These are phyloP conservation scores for Parathielavia appendiculata DNA, from an alignment of 495 filamentous ascomycete species.

Conservation along the genomic window DNA sequence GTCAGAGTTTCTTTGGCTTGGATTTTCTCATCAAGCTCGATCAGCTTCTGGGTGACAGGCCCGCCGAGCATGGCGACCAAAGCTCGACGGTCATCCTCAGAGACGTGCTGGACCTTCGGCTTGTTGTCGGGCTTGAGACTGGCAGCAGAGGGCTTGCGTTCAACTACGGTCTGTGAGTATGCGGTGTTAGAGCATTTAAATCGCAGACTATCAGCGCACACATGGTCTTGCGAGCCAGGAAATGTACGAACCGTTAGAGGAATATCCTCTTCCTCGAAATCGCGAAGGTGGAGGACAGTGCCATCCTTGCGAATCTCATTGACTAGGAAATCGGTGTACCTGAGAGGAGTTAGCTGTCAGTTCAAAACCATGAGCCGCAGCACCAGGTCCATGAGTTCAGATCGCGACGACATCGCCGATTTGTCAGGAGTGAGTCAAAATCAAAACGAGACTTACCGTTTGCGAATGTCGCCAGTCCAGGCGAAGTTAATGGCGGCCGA, in stretches of 20 bases:
- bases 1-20: constrained; percentile 24
- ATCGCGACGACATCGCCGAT: background rate
- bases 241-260: constrained; percentile 24
- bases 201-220: background rate
- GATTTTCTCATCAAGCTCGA: constrained; percentile 31
- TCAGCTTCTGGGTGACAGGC: constrained; percentile 30
- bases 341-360: constrained; percentile 28
- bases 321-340: constrained; percentile 93
- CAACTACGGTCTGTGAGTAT: background rate
- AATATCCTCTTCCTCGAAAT: constrained; percentile 43
- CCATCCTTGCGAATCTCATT: constrained; percentile 83
- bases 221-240: background rate
- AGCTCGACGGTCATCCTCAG: constrained; percentile 21
- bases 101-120: constrained; percentile 10
- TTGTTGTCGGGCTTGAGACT: constrained; percentile 8
- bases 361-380: background rate
- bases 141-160: constrained; percentile 2
- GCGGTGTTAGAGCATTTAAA: background rate
- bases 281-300: constrained; percentile 68
- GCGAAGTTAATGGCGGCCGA: constrained; percentile 30
- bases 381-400: too few relatives aligned
- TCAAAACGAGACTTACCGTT: constrained; percentile 27
- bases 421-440: background rate
- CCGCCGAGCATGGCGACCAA: constrained; percentile 31
- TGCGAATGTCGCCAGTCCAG: constrained; percentile 38